phyloP scores from a whole-genome alignment of 2,329 filamentous ascomycete genomes.

The Pseudonectria foliicola region DNA sequence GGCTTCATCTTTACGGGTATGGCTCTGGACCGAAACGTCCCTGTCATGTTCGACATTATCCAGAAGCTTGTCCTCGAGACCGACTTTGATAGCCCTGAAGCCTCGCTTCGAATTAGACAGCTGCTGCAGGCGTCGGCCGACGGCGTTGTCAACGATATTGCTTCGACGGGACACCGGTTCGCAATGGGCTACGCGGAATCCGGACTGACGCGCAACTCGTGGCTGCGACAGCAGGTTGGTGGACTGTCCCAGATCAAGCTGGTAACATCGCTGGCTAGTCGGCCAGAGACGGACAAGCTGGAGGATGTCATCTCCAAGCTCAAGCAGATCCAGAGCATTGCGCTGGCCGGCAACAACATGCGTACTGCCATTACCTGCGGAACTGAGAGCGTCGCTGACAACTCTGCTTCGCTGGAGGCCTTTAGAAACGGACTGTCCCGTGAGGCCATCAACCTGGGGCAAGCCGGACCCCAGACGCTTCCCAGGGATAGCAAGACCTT shows the following conservation, averaged over 20 bases:
- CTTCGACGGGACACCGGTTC: constrained; percentile 81
- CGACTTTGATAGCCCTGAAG: constrained; percentile 78
- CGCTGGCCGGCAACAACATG: constrained; percentile 61
- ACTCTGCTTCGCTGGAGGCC: constrained; percentile 60
- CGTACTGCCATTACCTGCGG: constrained; percentile 85
- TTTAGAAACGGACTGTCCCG: constrained; percentile 50
- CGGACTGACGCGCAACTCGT: constrained; percentile 63
- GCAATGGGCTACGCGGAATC: constrained; percentile 80
- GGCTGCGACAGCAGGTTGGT: constrained; percentile 73
- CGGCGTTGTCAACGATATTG: constrained; percentile 85
- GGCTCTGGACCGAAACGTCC: constrained; percentile 82
- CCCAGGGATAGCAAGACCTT: constrained; percentile 64
- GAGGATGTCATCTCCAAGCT: constrained; percentile 73
- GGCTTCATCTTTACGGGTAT: constrained; percentile 80
- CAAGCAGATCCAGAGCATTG: constrained; percentile 75
- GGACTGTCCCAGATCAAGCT: constrained; percentile 88
- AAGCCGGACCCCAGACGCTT: constrained; percentile 26
- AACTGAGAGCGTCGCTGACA: constrained; percentile 59
- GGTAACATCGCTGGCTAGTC: constrained; percentile 68
- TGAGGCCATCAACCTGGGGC: constrained; percentile 33
- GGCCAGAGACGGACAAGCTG: constrained; percentile 61
- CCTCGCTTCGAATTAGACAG: constrained; percentile 75
- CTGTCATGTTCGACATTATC: constrained; percentile 83
- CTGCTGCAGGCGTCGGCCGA: constrained; percentile 81
- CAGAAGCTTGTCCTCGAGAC: constrained; percentile 77